Evolutionary conservation across 805 yeast species (phyloP), one percentile per base, ranked within the genome.

Genomic region (Tetrapisispora namnaoensis): DNA sequence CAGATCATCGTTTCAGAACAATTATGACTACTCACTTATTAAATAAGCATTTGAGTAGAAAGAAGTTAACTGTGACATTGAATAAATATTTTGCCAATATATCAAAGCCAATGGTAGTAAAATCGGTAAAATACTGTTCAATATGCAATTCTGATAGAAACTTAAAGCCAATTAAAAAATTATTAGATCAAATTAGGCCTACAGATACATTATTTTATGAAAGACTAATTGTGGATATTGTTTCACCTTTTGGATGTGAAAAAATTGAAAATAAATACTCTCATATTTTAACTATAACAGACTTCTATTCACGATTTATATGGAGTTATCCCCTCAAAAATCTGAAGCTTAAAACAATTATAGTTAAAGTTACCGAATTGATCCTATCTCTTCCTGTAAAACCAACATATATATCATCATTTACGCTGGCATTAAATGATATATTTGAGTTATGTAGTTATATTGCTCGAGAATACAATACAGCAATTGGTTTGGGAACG

Each of bases 311-410:
- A 2, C 49, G 62, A 27, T 63, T 53, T 48, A 55, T 56, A 17
- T 65, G 69, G 69, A 39, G 59, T 21, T 41, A 44, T n/a, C 69
- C 69, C 8, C 48, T 65, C 42, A 56, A 54, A 44, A 56, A 51
- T 43, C 50, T 53, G 4, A 57, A 55, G 35, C 57, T 60, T 28
- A 55, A 54, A 38, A 56, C 56, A 22, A 32, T 65, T 18, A 50
- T 56, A 3, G 32, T 52, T 1, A 46, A 47, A 9, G 39, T 64
- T 1, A 49, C 58, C 1, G 41, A 50, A 4, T 49, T 61, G 10
- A 45, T 65, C 3, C 44, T 61, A 18, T 35, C 48, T 5, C 42
- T 60, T 27, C 55, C 60, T 1, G 55, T 61, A 13, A 45, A 56
- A 2, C 70, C 70, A 3, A 55, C 65, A 13, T 63, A 54, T 34